These are phyloP conservation scores for Trichoderma sp. DNA, from an alignment of 2,329 filamentous ascomycete genomes.

Conservation along the genomic window DNA sequence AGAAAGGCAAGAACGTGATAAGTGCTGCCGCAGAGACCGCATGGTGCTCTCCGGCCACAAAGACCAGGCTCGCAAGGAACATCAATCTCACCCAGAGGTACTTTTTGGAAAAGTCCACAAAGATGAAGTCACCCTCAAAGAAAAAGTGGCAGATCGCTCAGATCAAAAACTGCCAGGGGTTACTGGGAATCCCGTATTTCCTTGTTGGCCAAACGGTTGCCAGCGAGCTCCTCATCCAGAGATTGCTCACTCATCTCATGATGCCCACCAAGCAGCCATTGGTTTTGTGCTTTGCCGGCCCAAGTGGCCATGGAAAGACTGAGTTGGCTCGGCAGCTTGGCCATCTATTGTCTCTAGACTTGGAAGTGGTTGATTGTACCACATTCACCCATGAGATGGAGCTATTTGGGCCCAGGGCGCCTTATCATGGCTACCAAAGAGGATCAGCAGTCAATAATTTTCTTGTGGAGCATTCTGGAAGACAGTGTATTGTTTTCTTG, in stretches of 20 bases:
- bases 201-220: constrained; percentile 39
- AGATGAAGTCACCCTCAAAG: constrained; percentile 26
- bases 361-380: constrained; percentile 44
- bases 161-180: constrained; percentile 27
- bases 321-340: constrained; percentile 47
- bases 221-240: constrained; percentile 30
- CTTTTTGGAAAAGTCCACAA: constrained; percentile 31
- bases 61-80: constrained; percentile 29
- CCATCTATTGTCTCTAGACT: constrained; percentile 39
- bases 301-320: constrained; percentile 52
- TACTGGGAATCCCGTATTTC: constrained; percentile 38
- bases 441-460: constrained; percentile 52
- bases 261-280: constrained; percentile 1
- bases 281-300: constrained; percentile 43
- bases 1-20: background rate
- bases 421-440: constrained; percentile 36
- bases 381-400: constrained; percentile 39
- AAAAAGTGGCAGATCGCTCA: constrained; percentile 32
- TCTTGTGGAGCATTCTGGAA: constrained; percentile 38
- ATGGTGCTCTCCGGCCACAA: constrained; percentile 30
- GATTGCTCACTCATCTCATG: constrained; percentile 5
- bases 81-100: constrained; percentile 38
- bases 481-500: constrained; percentile 47
- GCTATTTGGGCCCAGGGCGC: constrained; percentile 44
- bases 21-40: background rate